phyloP scores from a whole-genome alignment of 129 eudicot genomes.

The Mikania micrantha region DNA sequence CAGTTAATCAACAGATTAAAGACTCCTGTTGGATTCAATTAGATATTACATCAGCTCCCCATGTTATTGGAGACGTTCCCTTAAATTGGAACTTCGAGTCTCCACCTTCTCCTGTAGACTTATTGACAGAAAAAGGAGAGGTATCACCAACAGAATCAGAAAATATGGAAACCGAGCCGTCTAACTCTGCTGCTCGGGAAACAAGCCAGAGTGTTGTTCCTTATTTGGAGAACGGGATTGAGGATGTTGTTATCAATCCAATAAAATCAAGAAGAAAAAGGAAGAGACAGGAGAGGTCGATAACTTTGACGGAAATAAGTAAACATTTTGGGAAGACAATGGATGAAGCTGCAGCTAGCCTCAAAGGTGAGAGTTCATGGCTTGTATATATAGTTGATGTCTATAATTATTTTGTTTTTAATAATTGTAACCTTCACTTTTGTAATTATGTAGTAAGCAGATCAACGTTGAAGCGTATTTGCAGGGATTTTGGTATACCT shows the following conservation, averaged over 20 bases:
- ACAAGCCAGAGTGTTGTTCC: slow-evolving; percentile 1
- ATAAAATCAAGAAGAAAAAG: neutral
- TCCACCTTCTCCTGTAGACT: no score
- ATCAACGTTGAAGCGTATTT: neutral
- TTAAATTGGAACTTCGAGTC: neutral
- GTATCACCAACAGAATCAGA: neutral
- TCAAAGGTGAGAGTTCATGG: neutral
- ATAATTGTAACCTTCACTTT: no score
- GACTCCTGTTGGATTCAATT: neutral
- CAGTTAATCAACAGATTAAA: neutral
- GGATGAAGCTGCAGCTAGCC: slow-evolving; percentile 10
- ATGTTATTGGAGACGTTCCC: slow-evolving; percentile 4
- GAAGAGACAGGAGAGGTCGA: neutral
- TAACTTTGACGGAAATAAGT: neutral
- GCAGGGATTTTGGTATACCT: neutral
- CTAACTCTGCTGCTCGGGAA: neutral
- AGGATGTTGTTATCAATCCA: neutral
- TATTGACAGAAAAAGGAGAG: neutral
- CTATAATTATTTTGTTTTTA: no score
- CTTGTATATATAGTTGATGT: no score
- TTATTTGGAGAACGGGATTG: neutral
- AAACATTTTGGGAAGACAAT: neutral
- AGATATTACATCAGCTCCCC: neutral
- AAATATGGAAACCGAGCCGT: neutral
- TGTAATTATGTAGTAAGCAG: neutral